Base-by-base conservation (phyloP, 345 rosid genomes). In the Populus euphratica region DNA sequence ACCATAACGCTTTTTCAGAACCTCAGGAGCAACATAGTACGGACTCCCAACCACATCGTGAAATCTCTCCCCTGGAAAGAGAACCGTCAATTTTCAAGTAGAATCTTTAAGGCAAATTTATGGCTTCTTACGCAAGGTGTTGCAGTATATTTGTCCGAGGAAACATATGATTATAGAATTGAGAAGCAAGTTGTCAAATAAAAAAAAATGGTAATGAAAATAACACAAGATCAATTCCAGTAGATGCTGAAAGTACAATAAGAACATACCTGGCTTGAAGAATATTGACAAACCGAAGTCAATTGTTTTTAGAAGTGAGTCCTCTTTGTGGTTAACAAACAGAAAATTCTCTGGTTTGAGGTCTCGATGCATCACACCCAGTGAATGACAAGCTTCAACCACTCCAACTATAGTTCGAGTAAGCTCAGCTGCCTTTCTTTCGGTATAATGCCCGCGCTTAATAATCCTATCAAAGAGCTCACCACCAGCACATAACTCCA, bases 1-100 rank as follows among this genome's bases (percentile, higher is more conserved):
- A 27, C 84, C 81, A 77, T 81, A 81, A 69, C 54, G 81, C 67
- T 81, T 81, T 35, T 27, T 47, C 64, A 81, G 59, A 61, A 81
- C 81, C 75, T 81, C 84, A 35, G 84, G 84, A 59, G 84, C 84
- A 20, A 81, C 84, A 73, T 81, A 81, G 39, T 81, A 81, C 13
- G 84, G 84, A 29, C 84, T 81, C 61, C 84, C 84, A 73, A 81
- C 84, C 29, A 81, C 81, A 64, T 81, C 84, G 44, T 1, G 23
- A 56, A 81, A 81, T 25, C 52, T 81, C 75, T 81, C 81, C 25
- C 84, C 84, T 81, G 75, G 38, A 63, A 69, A 49, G 10, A 50
- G 21, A 4, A 17, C 17, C 12, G 17, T 29, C 50, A 6, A 43
- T 21, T 62, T 21, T 20, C 63, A 29, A 13, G 14, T 31, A 10